Evolutionary conservation across 345 rosid genomes (phyloP).

Genomic region (Brassica nigra): DNA sequence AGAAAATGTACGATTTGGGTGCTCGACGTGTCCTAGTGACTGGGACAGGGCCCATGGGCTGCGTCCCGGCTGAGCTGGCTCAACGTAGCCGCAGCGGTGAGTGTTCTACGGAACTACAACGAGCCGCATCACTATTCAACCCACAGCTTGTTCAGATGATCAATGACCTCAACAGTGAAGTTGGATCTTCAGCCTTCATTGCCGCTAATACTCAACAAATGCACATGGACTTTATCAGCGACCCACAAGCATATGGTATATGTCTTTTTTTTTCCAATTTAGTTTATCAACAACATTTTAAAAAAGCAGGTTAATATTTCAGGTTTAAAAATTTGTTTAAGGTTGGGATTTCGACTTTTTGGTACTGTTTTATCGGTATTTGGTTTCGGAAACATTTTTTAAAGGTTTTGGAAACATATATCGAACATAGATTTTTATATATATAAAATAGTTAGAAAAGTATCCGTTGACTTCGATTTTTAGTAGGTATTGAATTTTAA

Average conservation of each 20-base stretch:
- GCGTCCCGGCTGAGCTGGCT: slow-evolving; percentile 82
- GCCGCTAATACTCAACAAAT: slow-evolving; percentile 57
- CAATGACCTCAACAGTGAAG: slow-evolving; percentile 48
- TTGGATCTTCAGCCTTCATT: slow-evolving; percentile 57
- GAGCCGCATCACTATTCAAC: slow-evolving; percentile 68
- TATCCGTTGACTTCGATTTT: not conserved
- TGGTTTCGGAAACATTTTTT: not conserved
- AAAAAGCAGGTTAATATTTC: not conserved
- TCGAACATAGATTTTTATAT: not conserved
- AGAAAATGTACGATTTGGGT: slow-evolving; percentile 72
- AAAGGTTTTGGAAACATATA: not conserved
- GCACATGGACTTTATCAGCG: slow-evolving; percentile 59
- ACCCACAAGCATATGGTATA: slow-evolving; percentile 77
- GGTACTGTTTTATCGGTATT: not conserved
- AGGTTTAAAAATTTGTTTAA: not conserved
- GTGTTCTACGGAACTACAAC: slow-evolving; percentile 61
- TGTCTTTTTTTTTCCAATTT: not conserved
- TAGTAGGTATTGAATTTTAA: not conserved
- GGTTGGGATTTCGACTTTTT: not conserved
- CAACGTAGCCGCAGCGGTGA: slow-evolving; percentile 61
- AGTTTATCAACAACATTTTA: not conserved
- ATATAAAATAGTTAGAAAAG: not conserved
- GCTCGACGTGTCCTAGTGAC: slow-evolving; percentile 75
- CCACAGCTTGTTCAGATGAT: slow-evolving; percentile 70
- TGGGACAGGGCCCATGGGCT: slow-evolving; percentile 82